Base-by-base conservation (phyloP, 208 protist species). In the Trypanosoma vivax region DNA sequence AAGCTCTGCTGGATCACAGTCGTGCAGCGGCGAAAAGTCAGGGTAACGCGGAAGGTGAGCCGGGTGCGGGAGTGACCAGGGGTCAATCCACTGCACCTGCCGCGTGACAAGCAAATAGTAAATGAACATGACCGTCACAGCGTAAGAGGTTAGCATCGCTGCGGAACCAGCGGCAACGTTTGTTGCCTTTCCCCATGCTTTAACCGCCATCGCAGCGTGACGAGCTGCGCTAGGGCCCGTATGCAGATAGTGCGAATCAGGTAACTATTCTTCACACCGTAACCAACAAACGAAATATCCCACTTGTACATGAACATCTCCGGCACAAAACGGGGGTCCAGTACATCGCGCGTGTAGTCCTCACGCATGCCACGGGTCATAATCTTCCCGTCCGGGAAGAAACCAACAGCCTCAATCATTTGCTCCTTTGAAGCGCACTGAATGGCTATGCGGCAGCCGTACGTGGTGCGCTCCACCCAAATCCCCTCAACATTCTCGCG, bases 221-320 rank as follows among this genome's bases (percentile, higher is more conserved):
- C 87, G 79, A 0, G 77, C 58, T 3, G 73, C 76, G 11, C 43
- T 52, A 0, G 83, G 80, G 7, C 82, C 83, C 28, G 41, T 67
- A 50, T 88, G 78, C 11, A 94, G 59, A 56, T 94, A 94, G 54
- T 94, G 58, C 87, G 82, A 16, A 94, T 69, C 21, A 94, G 65
- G 54, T 88, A 91, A 63, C 81, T 90, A 56, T 94, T 94, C 79
- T 94, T 94, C 16, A 94, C 87, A 24, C 83, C 83, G 62, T 94
- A 94, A 1, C 73, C 81, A 11, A 91, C 81, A 49, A 94, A 94
- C 5, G 80, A 90, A 51, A 90, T 88, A 58, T 94, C 87, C 83
- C 87, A 94, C 56, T 82, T 79, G 70, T 91, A 94, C 70, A 90
- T 78, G 53, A 79, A 88, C 74, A 94, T 81, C 64, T 94, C 83